Percentiles rank a stretch among this genome's conserved stretches.
phyloP scores from a whole-genome alignment of 306 rosid species.

The Crotalaria pallida region DNA sequence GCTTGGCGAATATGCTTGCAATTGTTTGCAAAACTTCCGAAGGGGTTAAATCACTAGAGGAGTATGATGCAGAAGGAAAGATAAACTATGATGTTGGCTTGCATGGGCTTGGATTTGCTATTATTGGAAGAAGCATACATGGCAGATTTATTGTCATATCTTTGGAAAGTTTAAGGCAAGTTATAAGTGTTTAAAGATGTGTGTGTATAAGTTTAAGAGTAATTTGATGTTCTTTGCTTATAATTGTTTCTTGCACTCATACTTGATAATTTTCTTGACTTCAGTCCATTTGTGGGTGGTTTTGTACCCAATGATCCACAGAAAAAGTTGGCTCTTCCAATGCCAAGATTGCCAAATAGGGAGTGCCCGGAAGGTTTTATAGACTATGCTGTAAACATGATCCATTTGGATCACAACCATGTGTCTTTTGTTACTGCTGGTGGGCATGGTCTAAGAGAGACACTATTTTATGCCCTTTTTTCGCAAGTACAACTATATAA shows the following conservation, averaged over 20 bases:
- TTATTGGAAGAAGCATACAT: conserved; percentile 41
- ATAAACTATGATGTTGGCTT: conserved; percentile 37
- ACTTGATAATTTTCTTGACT: not conserved
- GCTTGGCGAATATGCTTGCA: conserved; percentile 56
- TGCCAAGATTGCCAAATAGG: conserved; percentile 50
- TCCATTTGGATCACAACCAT: conserved; percentile 43
- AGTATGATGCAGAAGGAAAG: conserved; percentile 43
- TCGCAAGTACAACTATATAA: conserved; percentile 44
- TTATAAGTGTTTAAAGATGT: not conserved
- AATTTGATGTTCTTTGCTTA: not conserved
- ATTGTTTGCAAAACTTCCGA: conserved; percentile 54
- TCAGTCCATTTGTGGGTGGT: conserved; percentile 49
- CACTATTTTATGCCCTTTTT: conserved; percentile 50
- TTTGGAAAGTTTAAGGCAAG: conserved; percentile 55
- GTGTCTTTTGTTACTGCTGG: conserved; percentile 30
- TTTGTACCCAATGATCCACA: conserved; percentile 45
- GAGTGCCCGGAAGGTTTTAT: conserved; percentile 53
- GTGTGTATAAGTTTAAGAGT: not conserved
- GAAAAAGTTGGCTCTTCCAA: conserved; percentile 47
- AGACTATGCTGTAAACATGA: conserved; percentile 65
- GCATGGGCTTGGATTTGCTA: conserved; percentile 51
- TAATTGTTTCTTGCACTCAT: not conserved
- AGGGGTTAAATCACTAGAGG: conserved; percentile 51
- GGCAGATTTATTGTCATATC: conserved; percentile 52
- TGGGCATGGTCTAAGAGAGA: conserved; percentile 64